These are phyloP conservation scores for Aureobasidium leucospermi DNA, from an alignment of 2,329 filamentous ascomycete species.

Conservation along the genomic window DNA sequence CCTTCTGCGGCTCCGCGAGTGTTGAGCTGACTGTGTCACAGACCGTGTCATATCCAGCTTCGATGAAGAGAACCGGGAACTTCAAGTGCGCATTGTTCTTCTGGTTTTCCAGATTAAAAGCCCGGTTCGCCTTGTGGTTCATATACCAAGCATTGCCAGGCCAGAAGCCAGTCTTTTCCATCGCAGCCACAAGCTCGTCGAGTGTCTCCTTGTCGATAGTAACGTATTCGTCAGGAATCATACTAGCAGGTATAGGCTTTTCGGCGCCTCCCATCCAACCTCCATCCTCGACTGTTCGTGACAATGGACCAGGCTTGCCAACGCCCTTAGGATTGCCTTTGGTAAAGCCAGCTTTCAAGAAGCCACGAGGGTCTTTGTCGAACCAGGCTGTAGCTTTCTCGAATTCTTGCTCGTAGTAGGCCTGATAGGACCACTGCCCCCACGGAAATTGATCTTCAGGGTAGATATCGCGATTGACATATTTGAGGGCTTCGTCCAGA, in stretches of 20 bases:
- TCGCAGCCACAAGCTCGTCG: conserved; percentile 26
- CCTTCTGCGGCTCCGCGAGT: conserved; percentile 29
- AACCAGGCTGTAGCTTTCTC: conserved; percentile 17
- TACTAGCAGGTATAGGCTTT: conserved; percentile 22
- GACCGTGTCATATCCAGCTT: conserved; percentile 33
- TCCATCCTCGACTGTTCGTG: conserved; percentile 20
- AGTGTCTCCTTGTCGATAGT: conserved; percentile 26
- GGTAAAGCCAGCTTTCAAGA: conserved; percentile 23
- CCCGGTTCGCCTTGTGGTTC: conserved; percentile 29
- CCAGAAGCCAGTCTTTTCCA: conserved; percentile 36
- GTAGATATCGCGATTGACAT: conserved; percentile 39
- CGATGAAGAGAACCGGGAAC: conserved; percentile 33
- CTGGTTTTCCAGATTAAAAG: conserved; percentile 26
- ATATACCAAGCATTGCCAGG: conserved; percentile 36
- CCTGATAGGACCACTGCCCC: conserved; percentile 31
- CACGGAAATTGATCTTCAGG: conserved; percentile 36
- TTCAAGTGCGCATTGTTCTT: conserved; percentile 29
- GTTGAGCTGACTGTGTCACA: conserved; percentile 30
- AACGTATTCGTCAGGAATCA: conserved; percentile 26
- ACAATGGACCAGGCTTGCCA: conserved; percentile 23
- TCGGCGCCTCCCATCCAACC: conserved; percentile 28
- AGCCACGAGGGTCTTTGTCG: conserved; percentile 19
- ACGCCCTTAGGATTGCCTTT: conserved; percentile 21
- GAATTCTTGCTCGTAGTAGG: conserved; percentile 26
- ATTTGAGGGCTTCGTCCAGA: conserved; percentile 28